A percentile compares a stretch with the other conserved stretches of the same genome.
phyloP scores from a whole-genome alignment of 2,329 filamentous ascomycete genomes.

The Acephala macrosclerotiorum region DNA sequence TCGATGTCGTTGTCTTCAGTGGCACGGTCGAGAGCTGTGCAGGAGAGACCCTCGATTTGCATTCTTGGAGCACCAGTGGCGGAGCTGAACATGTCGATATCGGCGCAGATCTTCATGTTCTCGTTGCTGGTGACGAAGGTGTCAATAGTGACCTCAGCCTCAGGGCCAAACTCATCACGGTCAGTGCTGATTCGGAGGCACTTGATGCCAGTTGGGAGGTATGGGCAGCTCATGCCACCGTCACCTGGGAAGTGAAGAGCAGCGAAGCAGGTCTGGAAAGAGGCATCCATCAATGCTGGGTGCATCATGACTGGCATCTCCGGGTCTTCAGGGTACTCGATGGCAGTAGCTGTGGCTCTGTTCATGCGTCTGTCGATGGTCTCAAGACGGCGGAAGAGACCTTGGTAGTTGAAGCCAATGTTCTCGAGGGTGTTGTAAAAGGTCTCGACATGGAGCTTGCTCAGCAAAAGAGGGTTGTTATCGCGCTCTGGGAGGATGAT shows the following conservation, averaged over 20 bases:
- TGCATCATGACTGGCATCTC: conserved; percentile 45
- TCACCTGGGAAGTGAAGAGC: conserved; percentile 23
- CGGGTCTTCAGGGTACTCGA: conserved; percentile 24
- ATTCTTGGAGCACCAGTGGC: conserved; percentile 19
- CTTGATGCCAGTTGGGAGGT: conserved; percentile 24
- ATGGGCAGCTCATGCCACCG: conserved; percentile 20
- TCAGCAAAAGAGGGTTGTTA: conserved; percentile 16
- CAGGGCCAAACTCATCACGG: conserved; percentile 20
- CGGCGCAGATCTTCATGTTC: conserved; percentile 25
- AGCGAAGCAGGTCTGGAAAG: conserved; percentile 59
- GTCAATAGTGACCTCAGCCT: conserved; percentile 21
- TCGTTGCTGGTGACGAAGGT: conserved; percentile 24
- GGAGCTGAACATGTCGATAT: conserved; percentile 23
- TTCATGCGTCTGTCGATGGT: conserved; percentile 23
- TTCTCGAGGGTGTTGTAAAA: conserved; percentile 23
- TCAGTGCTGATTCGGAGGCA: conserved; percentile 26
- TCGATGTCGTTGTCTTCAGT: conserved; percentile 23
- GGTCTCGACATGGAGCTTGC: conserved; percentile 20
- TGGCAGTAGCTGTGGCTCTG: conserved; percentile 46
- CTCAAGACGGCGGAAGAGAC: conserved; percentile 20
- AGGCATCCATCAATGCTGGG: conserved; percentile 61
- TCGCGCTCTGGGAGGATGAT: conserved; percentile 22
- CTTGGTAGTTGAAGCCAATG: conserved; percentile 24
- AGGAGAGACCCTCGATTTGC: conserved; percentile 24
- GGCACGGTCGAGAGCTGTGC: conserved; percentile 22